Evolutionary conservation across 148 eudicot species (phyloP), one percentile per base, ranked within the genome.

Genomic region (Polygonum aviculare): DNA sequence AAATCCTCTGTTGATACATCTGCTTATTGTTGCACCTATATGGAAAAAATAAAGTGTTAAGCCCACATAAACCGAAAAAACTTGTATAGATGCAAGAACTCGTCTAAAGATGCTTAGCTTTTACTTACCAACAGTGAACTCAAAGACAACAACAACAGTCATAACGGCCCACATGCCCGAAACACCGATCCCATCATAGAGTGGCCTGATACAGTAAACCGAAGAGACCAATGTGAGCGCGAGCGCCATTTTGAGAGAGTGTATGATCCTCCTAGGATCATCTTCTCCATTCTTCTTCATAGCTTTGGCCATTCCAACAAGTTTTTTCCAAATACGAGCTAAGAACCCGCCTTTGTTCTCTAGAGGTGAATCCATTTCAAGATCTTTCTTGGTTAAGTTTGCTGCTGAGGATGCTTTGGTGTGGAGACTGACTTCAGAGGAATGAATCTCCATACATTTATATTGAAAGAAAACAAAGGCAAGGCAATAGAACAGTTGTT

Each of bases 141-240:
- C 76, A n/a, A 74, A 74, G 19, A 74, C 62, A 22, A 74, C 76
- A 26, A 74, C 65, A 15, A 74, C 76, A 50, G 76, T 74, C 19
- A 74, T 19, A 8, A 74, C 21, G 19, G 76, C 76, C 76, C 76
- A 74, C 76, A 74, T 74, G 21, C 62, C 63, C 10, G 62, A 33
- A 36, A 49, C 76, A 7, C 76, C 76, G 16, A 74, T 22, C 18
- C 76, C 65, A 74, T 74, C 44, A 74, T 74, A 74, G 35, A 74
- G 63, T 4, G 63, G 76, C 10, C 63, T 31, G 18, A 74, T 15
- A 18, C 22, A 51, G 31, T 74, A 74, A 38, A 74, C 21, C 3
- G 54, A 36, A 5, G 76, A 74, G 7, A 74, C 76, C 63, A 74
- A 26, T 1, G 44, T 74, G 41, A 74, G 39, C 7, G 76, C 65